phyloP scores from a whole-genome alignment of 2,329 filamentous ascomycete species.

The Xylaria sp. region DNA sequence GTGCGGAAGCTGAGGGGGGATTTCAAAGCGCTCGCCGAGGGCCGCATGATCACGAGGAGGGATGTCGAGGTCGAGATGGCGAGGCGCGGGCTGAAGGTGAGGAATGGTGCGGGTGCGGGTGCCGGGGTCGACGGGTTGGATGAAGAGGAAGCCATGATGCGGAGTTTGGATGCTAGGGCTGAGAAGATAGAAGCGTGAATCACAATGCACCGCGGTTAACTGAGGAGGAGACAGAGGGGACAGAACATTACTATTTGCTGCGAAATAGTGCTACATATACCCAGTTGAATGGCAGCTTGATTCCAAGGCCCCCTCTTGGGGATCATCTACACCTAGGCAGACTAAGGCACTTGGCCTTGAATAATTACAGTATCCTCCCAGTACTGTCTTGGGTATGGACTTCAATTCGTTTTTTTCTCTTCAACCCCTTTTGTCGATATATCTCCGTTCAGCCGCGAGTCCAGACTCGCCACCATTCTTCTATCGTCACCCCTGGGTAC shows the following conservation, averaged over 20 bases:
- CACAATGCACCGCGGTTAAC: not conserved
- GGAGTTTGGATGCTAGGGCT: constrained; percentile 51
- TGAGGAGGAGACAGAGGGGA: not conserved
- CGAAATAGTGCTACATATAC: not conserved
- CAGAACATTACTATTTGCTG: not conserved
- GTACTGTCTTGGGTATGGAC: not conserved
- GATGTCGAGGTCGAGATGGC: constrained; percentile 70
- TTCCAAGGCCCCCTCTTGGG: not conserved
- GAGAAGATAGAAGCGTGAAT: constrained; percentile 44
- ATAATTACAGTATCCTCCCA: not conserved
- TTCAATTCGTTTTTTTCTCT: not conserved
- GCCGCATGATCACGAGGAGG: constrained; percentile 66
- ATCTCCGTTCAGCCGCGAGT: not conserved
- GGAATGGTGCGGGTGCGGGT: constrained; percentile 46
- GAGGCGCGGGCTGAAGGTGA: constrained; percentile 56
- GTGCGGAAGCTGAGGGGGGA: constrained; percentile 67
- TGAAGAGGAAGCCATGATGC: constrained; percentile 58
- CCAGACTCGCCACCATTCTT: not conserved
- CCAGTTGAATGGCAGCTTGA: not conserved
- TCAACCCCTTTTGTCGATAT: not conserved
- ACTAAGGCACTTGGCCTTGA: not conserved
- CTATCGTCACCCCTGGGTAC: not conserved
- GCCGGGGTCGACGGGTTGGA: constrained; percentile 44
- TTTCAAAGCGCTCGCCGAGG: constrained; percentile 58
- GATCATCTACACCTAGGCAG: not conserved